phyloP scores from a whole-genome alignment of 768 basidiomycete genomes.

The Tylopilus intermedius region DNA sequence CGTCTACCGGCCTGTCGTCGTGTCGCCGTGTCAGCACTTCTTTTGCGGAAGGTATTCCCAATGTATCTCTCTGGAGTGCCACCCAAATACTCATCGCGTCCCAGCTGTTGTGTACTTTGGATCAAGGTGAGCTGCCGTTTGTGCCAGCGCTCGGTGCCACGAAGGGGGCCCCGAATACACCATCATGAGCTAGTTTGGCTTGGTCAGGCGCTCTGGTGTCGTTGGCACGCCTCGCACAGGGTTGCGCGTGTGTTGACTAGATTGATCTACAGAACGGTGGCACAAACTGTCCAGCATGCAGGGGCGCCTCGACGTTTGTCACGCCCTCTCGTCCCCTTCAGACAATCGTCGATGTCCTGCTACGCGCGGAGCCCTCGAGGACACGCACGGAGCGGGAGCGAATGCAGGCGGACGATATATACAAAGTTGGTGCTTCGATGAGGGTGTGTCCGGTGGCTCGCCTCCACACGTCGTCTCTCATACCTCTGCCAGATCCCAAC shows the following conservation, averaged over 20 bases:
- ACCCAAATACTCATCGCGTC: conserved; percentile 40
- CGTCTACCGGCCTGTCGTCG: conserved; percentile 76
- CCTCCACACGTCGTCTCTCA: neutral
- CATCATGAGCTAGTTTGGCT: neutral
- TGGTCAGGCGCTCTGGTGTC: neutral
- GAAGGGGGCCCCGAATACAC: neutral
- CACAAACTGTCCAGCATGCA: conserved; percentile 79
- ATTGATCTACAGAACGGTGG: conserved; percentile 63
- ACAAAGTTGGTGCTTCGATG: conserved; percentile 55
- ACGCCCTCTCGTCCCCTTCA: conserved; percentile 72
- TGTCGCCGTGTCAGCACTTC: conserved; percentile 84
- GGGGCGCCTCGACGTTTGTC: conserved; percentile 62
- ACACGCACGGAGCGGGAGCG: conserved; percentile 66
- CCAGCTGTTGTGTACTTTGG: conserved; percentile 79
- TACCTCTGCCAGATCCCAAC: conserved; percentile 56
- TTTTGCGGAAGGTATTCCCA: conserved; percentile 76
- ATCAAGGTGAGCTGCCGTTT: conserved; percentile 58
- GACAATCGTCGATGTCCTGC: conserved; percentile 62
- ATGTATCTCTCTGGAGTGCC: neutral
- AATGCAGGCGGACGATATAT: conserved; percentile 78
- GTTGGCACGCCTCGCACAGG: neutral
- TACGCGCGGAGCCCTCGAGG: conserved; percentile 67
- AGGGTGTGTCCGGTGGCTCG: conserved; percentile 43
- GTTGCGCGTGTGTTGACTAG: conserved; percentile 8
- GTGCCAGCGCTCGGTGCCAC: conserved; percentile 5